These are phyloP conservation scores for Dalbergia oliveri DNA, from an alignment of 306 rosid species.

Conservation along the genomic window DNA sequence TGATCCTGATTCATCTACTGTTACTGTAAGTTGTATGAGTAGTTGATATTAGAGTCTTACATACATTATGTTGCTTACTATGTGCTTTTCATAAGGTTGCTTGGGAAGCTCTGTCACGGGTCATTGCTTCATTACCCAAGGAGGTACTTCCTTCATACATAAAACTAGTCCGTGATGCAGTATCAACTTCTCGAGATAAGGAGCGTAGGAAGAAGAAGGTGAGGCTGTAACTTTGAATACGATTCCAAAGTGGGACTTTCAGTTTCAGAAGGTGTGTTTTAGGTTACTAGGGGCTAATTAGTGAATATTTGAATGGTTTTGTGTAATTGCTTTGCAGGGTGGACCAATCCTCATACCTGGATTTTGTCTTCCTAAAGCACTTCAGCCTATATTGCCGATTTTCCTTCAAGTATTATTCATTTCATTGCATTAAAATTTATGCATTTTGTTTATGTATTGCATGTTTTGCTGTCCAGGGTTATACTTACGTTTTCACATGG, in stretches of 20 bases:
- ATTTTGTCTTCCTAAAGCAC: constrained; percentile 94
- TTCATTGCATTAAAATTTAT: constrained; percentile 28
- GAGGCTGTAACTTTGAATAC: constrained; percentile 36
- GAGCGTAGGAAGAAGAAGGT: constrained; percentile 98
- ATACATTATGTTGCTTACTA: constrained; percentile 31
- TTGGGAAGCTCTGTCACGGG: constrained; percentile 95
- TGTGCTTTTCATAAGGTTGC: constrained; percentile 63
- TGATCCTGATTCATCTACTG: constrained; percentile 86
- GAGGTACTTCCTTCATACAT: constrained; percentile 90
- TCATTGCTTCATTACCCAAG: constrained; percentile 83
- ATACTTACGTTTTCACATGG: neutral
- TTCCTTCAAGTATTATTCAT: constrained; percentile 80
- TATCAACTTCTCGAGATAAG: constrained; percentile 91
- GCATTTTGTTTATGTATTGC: neutral
- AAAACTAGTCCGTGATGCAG: constrained; percentile 96
- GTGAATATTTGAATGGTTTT: constrained; percentile 28
- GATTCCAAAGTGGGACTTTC: constrained; percentile 1
- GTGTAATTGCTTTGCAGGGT: constrained; percentile 69
- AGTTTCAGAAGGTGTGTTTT: neutral
- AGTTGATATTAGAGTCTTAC: constrained; percentile 41
- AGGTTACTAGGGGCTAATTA: constrained; percentile 18
- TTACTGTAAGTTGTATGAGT: constrained; percentile 62
- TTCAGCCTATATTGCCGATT: constrained; percentile 93
- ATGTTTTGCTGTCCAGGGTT: constrained; percentile 28
- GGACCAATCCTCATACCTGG: constrained; percentile 94